A percentile compares a stretch with the other conserved stretches of the same genome.
Evolutionary conservation across 345 rosid species (phyloP).

Genomic region (sweet orange (Citrus sinensis)): DNA sequence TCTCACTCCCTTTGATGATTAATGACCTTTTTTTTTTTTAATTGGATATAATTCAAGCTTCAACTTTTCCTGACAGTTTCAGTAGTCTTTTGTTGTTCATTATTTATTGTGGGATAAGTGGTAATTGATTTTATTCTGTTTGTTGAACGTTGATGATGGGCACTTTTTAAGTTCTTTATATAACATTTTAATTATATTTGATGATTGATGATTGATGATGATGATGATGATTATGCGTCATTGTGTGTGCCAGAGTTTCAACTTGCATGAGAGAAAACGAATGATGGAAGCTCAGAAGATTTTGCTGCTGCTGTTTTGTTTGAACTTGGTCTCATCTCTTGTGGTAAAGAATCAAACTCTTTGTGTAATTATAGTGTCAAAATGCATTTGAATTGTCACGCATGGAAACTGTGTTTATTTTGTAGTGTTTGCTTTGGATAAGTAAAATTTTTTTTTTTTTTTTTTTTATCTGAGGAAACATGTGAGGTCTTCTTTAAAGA

Average conservation of each 20-base stretch:
- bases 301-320: slow-evolving; percentile 33
- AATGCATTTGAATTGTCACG: background rate
- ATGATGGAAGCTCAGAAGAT: slow-evolving; percentile 33
- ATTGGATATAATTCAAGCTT: background rate
- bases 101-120: background rate
- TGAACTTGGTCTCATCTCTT: slow-evolving; percentile 20
- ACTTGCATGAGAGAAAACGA: background rate
- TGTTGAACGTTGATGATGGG: background rate
- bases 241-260: background rate
- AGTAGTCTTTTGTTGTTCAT: background rate
- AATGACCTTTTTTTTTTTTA: background rate
- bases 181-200: background rate
- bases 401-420: background rate
- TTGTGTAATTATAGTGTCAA: background rate
- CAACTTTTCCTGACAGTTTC: background rate
- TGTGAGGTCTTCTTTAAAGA: background rate
- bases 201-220: background rate
- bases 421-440: background rate
- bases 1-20: background rate
- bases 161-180: background rate
- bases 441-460: too few species aligned
- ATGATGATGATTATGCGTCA: background rate
- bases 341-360: slow-evolving; percentile 35
- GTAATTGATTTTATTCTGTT: background rate
- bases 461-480: background rate